Percentiles rank a stretch among this genome's conserved stretches.
Evolutionary conservation across 306 rosid species (phyloP).

Genomic region (Cyamopsis tetragonoloba): DNA sequence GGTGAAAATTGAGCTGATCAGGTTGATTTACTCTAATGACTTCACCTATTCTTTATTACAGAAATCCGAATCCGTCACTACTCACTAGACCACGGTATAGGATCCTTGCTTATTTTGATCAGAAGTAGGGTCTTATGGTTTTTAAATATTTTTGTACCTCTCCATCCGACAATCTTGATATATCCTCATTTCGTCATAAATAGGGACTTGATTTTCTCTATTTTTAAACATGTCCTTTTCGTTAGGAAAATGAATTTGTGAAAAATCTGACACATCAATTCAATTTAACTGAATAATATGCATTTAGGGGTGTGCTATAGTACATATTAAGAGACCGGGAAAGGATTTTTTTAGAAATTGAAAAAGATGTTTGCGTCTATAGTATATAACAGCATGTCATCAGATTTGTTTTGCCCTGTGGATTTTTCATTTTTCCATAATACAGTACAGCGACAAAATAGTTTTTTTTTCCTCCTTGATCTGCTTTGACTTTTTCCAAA

Average conservation of each 20-base stretch:
- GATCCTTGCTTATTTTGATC: background rate
- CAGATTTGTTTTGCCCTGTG: background rate
- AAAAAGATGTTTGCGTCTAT: background rate
- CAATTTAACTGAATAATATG: background rate
- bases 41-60: too few species aligned
- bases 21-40: too few species aligned
- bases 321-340: background rate
- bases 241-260: background rate
- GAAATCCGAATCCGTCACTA: too few species aligned
- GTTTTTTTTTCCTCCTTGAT: constrained; percentile 3
- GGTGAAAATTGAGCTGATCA: too few species aligned
- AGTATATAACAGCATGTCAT: background rate
- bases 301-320: background rate
- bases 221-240: background rate
- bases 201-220: background rate
- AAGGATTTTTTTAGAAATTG: background rate
- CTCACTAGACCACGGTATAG: background rate
- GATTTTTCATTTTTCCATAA: background rate
- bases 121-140: background rate
- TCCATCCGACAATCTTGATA: background rate
- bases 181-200: background rate
- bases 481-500: constrained; percentile 2
- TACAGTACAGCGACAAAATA: background rate
- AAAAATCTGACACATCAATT: background rate
- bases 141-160: background rate